Base-by-base conservation (phyloP, 768 basidiomycete genomes). In the Boletus pseudo-olivaceus region DNA sequence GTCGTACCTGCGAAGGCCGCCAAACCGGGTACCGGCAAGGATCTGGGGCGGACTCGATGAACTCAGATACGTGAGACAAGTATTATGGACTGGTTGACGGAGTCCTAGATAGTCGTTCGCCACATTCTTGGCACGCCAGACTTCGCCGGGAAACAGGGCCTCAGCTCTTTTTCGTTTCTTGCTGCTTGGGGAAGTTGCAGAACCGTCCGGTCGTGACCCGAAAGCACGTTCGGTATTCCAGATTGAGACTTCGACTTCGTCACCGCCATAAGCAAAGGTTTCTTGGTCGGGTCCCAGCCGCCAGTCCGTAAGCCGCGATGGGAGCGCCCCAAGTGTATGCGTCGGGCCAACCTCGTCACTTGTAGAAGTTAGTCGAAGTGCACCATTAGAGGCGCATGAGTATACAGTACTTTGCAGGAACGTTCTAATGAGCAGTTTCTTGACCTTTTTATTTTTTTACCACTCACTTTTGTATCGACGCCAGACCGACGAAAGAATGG, bases 111-210 rank as follows among this genome's bases (percentile, higher is more conserved):
- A 67, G 62, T 94, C 91, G 60, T 92, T 88, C n/a, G 83, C 78
- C 5, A 90, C 87, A 67, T 94, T 93, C 69, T 86, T 88, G 10
- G 90, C 90, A 52, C 91, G 76, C 92, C 92, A 94, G 5, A 86
- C 62, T 73, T 94, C 92, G 0, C 82, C 88, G 0, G 84, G 79
- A 46, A 91, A 80, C 3, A 90, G 62, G 2, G 75, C 69, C 5
- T 83, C 79, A 5, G 70, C 72, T 67, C 85, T 86, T 60, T 87
- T 73, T 63, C 88, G 85, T 62, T 81, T 83, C 17, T 65, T 49
- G 62, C 33, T 48, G 35, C 20, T 48, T 11, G 62, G 34, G 2
- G 63, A 33, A 10, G 67, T 44, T 19, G 62, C 47, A 3, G 62
- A 23, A 20, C 60, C 46, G 4, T 67, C 54, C 9, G 67, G 20